Percentiles rank a stretch among this genome's conserved stretches.
phyloP scores from a whole-genome alignment of 352 stramenopile species.

The Aphanomyces euteiches region DNA sequence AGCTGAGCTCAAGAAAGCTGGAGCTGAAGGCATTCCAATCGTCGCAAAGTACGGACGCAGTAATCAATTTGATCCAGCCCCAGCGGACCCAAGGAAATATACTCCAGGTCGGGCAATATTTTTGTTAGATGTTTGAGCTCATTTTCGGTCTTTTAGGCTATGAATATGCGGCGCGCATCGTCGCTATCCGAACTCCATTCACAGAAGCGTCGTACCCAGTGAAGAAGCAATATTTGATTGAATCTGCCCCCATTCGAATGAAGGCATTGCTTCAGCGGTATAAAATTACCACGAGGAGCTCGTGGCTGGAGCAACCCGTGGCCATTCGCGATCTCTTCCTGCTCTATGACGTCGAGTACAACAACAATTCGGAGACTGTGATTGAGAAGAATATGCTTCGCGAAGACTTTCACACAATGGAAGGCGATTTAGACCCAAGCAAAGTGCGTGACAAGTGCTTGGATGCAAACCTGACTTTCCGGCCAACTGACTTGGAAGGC shows the following conservation, averaged over 20 bases:
- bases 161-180: constrained; percentile 51
- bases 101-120: constrained; percentile 35
- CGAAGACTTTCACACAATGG: constrained; percentile 49
- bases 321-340: constrained; percentile 57
- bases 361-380: constrained; percentile 53
- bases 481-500: constrained; percentile 55
- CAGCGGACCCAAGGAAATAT: constrained; percentile 44
- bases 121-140: not conserved
- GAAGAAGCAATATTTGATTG: constrained; percentile 42
- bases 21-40: constrained; percentile 40
- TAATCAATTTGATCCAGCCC: constrained; percentile 44
- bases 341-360: constrained; percentile 68
- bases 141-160: not conserved
- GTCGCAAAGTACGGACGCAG: constrained; percentile 63
- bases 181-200: constrained; percentile 55
- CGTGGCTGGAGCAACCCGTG: constrained; percentile 49
- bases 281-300: constrained; percentile 48
- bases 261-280: constrained; percentile 44
- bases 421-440: constrained; percentile 52
- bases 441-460: constrained; percentile 58
- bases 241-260: constrained; percentile 32
- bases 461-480: constrained; percentile 65
- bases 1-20: constrained; percentile 59
- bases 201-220: constrained; percentile 47
- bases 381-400: constrained; percentile 58